Conservation (phyloP, 1,284 basidiomycete genomes). For the Fomitopsis schrenkii region DNA sequence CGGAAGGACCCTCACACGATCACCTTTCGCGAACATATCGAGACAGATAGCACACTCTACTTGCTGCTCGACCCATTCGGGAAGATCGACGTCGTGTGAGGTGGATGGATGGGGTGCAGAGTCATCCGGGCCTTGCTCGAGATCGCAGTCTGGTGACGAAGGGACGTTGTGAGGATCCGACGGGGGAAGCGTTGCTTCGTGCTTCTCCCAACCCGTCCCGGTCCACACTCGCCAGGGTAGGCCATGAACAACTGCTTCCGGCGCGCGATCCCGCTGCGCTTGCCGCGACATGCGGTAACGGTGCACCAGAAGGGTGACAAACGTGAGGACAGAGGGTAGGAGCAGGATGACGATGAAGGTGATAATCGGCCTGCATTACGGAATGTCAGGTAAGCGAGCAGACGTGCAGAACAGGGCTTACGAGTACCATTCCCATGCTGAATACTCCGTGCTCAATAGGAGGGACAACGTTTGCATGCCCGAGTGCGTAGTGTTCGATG, state of each 20-base stretch:
- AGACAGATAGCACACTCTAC: constrained; percentile 89
- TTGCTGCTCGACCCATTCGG: constrained; percentile 73
- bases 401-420: constrained; percentile 35
- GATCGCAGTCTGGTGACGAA: constrained; percentile 23
- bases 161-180: constrained; percentile 32
- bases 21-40: constrained; percentile 78
- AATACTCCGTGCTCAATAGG: constrained; percentile 74
- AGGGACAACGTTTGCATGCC: constrained; percentile 69
- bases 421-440: constrained; percentile 85
- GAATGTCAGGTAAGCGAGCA: constrained; percentile 7
- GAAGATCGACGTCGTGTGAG: constrained; percentile 27
- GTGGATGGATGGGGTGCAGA: constrained; percentile 16
- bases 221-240: constrained; percentile 82
- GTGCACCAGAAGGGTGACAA: constrained; percentile 77
- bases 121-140: constrained; percentile 24
- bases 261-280: constrained; percentile 76
- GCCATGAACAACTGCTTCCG: constrained; percentile 68
- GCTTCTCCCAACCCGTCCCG: constrained; percentile 73
- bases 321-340: constrained; percentile 76
- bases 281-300: constrained; percentile 73
- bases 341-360: constrained; percentile 78
- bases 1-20: constrained; percentile 83
- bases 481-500: constrained; percentile 73
- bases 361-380: constrained; percentile 58
- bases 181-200: constrained; percentile 30